Evolutionary conservation across 2,329 filamentous ascomycete species (phyloP).

Genomic region (Aspergillus costaricaensis): DNA sequence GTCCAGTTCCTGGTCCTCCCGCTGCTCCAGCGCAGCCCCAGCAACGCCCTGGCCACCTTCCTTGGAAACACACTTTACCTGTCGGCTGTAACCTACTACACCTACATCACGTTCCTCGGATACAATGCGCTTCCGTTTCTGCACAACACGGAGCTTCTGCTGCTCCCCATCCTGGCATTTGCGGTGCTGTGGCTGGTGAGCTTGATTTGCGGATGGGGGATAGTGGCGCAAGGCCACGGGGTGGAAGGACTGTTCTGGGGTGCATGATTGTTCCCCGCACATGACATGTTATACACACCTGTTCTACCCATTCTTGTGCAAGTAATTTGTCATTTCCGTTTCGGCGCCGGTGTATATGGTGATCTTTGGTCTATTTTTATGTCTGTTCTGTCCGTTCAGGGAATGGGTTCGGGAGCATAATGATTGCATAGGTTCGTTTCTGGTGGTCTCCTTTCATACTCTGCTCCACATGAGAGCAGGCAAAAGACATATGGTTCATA

Average conservation of each 20-base stretch:
- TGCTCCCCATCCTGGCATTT: constrained; percentile 63
- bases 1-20: constrained; percentile 69
- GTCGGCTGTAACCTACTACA: constrained; percentile 66
- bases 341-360: constrained; percentile 32
- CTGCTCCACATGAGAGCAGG: neutral
- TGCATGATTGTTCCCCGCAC: constrained; percentile 26
- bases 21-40: constrained; percentile 48
- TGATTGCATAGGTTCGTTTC: constrained; percentile 1
- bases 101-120: constrained; percentile 68
- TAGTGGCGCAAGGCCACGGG: constrained; percentile 47
- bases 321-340: constrained; percentile 9
- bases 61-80: constrained; percentile 68
- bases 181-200: constrained; percentile 61
- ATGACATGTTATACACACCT: neutral
- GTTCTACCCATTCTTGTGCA: neutral
- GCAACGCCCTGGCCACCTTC: constrained; percentile 52
- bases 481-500: neutral
- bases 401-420: constrained; percentile 1
- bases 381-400: neutral
- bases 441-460: neutral
- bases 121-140: constrained; percentile 70
- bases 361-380: constrained; percentile 8
- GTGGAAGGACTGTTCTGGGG: constrained; percentile 50
- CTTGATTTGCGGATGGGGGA: constrained; percentile 50
- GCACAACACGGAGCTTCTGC: constrained; percentile 66